Percentiles rank a stretch among this genome's conserved stretches.
These are phyloP conservation scores for Hypoxylon sp. DNA, from an alignment of 2,329 filamentous ascomycete genomes.

Conservation along the genomic window DNA sequence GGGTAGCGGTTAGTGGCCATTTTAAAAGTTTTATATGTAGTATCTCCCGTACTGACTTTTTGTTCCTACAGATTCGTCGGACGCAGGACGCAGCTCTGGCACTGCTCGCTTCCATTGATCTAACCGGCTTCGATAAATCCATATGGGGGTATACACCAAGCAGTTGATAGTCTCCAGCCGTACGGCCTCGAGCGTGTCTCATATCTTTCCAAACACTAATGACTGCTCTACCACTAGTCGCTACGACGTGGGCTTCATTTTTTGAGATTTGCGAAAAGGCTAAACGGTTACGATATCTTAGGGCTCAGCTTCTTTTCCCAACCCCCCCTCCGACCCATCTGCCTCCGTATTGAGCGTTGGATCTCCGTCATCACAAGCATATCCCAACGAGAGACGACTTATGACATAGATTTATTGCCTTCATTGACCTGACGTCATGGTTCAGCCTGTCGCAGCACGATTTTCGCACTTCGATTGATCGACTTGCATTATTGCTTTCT, in stretches of 20 bases:
- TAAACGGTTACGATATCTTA: constrained; percentile 12
- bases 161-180: background rate
- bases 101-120: constrained; percentile 53
- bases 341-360: constrained; percentile 38
- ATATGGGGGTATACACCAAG: constrained; percentile 8
- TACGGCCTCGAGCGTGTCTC: constrained; percentile 7
- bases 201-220: constrained; percentile 5
- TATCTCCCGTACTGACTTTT: constrained; percentile 34
- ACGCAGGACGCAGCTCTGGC: constrained; percentile 54
- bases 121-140: constrained; percentile 4
- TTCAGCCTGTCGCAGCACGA: constrained; percentile 36
- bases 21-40: background rate
- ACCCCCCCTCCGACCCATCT: constrained; percentile 25
- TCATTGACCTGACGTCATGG: constrained; percentile 42
- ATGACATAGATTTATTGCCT: constrained; percentile 55
- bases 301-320: constrained; percentile 16
- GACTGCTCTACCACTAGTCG: constrained; percentile 2
- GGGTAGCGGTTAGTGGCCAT: constrained; percentile 68
- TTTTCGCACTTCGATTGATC: constrained; percentile 35
- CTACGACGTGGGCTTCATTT: constrained; percentile 6
- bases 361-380: constrained; percentile 48
- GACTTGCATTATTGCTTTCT: constrained; percentile 39
- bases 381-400: constrained; percentile 56
- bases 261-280: constrained; percentile 19
- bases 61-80: constrained; percentile 52